Conservation (phyloP, 208 protist genomes). For the Strigomonas galati region DNA sequence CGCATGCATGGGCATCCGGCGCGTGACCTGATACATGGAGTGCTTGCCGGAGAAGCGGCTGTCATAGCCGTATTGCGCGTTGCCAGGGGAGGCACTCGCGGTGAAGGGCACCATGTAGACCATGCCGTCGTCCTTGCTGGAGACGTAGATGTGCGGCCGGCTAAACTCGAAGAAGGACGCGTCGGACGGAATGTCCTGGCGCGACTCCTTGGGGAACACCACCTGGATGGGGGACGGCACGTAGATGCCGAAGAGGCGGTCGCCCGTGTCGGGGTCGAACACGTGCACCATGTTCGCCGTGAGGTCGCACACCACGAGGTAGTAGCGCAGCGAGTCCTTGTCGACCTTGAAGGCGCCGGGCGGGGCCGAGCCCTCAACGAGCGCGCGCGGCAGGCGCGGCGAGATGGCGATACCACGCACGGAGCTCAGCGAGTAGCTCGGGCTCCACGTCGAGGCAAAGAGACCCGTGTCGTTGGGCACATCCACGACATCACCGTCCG, state of each 20-base stretch:
- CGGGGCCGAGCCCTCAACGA: slow-evolving; percentile 59
- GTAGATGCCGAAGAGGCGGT: slow-evolving; percentile 62
- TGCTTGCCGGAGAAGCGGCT: slow-evolving; percentile 30
- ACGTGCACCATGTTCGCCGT: slow-evolving; percentile 67
- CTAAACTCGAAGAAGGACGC: slow-evolving; percentile 29
- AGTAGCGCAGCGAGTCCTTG: slow-evolving; percentile 50
- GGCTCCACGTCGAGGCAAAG: slow-evolving; percentile 78
- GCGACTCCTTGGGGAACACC: slow-evolving; percentile 31
- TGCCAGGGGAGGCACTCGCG: slow-evolving; percentile 17
- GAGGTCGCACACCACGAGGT: slow-evolving; percentile 79
- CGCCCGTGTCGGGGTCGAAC: slow-evolving; percentile 66
- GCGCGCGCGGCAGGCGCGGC: slow-evolving; percentile 54
- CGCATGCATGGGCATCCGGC: slow-evolving; percentile 34
- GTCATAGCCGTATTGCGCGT: slow-evolving; percentile 25
- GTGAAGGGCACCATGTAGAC: slow-evolving; percentile 74
- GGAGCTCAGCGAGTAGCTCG: slow-evolving; percentile 59
- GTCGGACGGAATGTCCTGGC: not conserved
- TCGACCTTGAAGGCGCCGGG: slow-evolving; percentile 45
- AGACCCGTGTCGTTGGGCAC: slow-evolving; percentile 45
- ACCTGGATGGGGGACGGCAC: slow-evolving; percentile 86
- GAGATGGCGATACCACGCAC: slow-evolving; percentile 81
- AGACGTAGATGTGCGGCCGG: slow-evolving; percentile 80
- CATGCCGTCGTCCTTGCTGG: slow-evolving; percentile 85
- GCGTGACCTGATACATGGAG: slow-evolving; percentile 47
- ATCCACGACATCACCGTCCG: slow-evolving; percentile 3